A percentile compares a stretch with the other conserved stretches of the same genome.
Conservation (phyloP, 768 basidiomycete species). For the Trametes coccinea region DNA sequence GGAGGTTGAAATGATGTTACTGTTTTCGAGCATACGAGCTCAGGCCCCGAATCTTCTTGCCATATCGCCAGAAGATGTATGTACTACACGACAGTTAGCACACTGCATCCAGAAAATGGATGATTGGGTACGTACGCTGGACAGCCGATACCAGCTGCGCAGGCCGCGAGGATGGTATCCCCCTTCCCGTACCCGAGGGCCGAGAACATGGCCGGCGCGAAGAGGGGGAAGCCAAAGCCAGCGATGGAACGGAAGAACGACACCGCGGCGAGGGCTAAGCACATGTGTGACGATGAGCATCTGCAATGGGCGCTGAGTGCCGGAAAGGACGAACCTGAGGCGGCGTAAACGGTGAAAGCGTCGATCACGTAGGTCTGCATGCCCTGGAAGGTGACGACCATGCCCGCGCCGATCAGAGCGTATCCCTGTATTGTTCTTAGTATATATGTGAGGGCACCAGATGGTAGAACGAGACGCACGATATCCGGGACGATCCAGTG, state of each 20-base stretch:
- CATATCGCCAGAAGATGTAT: slow-evolving; percentile 44
- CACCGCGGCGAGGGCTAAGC: slow-evolving; percentile 61
- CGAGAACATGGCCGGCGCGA: slow-evolving; percentile 66
- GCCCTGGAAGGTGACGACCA: slow-evolving; percentile 61
- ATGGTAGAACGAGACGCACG: slow-evolving; percentile 36
- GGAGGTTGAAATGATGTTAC: neutral
- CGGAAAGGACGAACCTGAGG: slow-evolving; percentile 59
- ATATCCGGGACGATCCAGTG: slow-evolving; percentile 75
- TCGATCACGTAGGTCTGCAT: slow-evolving; percentile 72
- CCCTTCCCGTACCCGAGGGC: slow-evolving; percentile 70
- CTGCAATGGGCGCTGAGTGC: slow-evolving; percentile 38
- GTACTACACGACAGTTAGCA: slow-evolving; percentile 39
- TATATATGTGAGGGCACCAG: neutral
- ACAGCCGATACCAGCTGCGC: slow-evolving; percentile 58
- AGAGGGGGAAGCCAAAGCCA: slow-evolving; percentile 76
- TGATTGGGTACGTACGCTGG: slow-evolving; percentile 37
- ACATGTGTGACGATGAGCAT: slow-evolving; percentile 15
- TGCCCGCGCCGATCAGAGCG: slow-evolving; percentile 52
- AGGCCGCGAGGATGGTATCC: slow-evolving; percentile 58
- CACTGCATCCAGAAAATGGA: neutral
- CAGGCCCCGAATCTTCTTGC: slow-evolving; percentile 45
- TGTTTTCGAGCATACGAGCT: slow-evolving; percentile 18
- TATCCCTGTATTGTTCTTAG: slow-evolving; percentile 47
- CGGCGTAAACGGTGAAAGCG: slow-evolving; percentile 63
- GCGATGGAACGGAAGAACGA: slow-evolving; percentile 61